These are phyloP conservation scores for Hydnomerulius pinastri DNA, from an alignment of 768 basidiomycete species.

Conservation along the genomic window DNA sequence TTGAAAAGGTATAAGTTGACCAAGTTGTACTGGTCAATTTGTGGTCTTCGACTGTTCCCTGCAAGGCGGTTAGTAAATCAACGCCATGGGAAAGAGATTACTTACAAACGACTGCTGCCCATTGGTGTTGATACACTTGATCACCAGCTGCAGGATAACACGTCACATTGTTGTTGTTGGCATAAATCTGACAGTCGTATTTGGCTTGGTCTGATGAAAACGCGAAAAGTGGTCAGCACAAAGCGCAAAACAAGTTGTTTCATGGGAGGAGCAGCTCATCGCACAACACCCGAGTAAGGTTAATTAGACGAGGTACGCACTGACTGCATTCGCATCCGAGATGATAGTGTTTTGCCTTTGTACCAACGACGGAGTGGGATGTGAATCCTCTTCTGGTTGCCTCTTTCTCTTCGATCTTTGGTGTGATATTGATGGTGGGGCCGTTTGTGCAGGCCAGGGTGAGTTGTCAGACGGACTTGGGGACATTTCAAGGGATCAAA, in stretches of 20 bases:
- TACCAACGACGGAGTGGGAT: constrained; percentile 5
- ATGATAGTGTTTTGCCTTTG: constrained; percentile 28
- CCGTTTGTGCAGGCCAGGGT: constrained; percentile 50
- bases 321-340: constrained; percentile 25
- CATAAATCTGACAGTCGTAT: constrained; percentile 50
- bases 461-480: constrained; percentile 32
- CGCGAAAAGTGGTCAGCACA: constrained; percentile 12
- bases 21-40: constrained; percentile 57
- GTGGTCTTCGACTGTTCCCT: constrained; percentile 79
- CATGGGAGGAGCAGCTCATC: no score
- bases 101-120: constrained; percentile 80
- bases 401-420: constrained; percentile 34
- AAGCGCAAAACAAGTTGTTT: constrained; percentile 5
- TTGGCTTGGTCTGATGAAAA: constrained; percentile 39
- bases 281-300: not conserved
- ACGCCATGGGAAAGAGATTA: constrained; percentile 26
- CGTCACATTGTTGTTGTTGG: constrained; percentile 73
- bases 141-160: constrained; percentile 69
- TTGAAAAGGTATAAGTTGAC: constrained; percentile 82
- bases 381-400: constrained; percentile 33
- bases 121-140: constrained; percentile 69
- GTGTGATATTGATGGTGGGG: constrained; percentile 28
- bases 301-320: constrained; percentile 22
- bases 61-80: constrained; percentile 18
- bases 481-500: constrained; percentile 38